Base-by-base conservation (phyloP, 495 filamentous ascomycete genomes). In the Penicillium chermesinum region DNA sequence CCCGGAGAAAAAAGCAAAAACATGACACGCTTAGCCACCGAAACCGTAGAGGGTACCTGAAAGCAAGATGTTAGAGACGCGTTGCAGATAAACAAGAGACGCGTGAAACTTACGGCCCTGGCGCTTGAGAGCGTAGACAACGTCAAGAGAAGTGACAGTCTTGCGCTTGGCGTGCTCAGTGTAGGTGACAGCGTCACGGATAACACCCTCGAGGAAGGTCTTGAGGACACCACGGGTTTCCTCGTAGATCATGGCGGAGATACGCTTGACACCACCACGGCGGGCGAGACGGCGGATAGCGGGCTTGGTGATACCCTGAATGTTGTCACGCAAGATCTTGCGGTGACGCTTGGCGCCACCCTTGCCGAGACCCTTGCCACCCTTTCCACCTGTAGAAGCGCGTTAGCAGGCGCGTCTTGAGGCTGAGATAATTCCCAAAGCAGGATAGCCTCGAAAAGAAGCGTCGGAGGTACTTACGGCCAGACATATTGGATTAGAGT, bases 221-320 rank as follows among this genome's bases (percentile, higher is more conserved):
- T 99, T 99, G 64, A 99, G 87, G 63, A 99, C 94, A 85, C 93
- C 90, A 70, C 94, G 94, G 61, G 94, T 99, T 84, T 99, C 94
- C 72, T 99, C 94, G 83, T 99, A 99, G 86, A 99, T 91, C 80
- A 87, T 80, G 72, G 72, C 63, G 66, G 94, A 97, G 79, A 99
- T 99, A 96, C 94, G 93, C 89, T 99, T 96, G 80, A 96, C 91
- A 89, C 91, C 91, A 77, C 91, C 91, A 89, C 91, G 90, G 72
- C 91, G 90, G 50, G 93, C 93, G 73, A 99, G 93, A 94, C 93
- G 94, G 71, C 93, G 89, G 80, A 99, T 99, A 69, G 93, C 93
- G 71, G 93, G 93, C 89, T 99, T 99, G 72, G 93, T 99, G 75
- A 99, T 99, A 81, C 93, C 93, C 78, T 83, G 83, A 70, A 86